phyloP scores from a whole-genome alignment of 371 early-diverging fungal species.

The Mortierella sp. region DNA sequence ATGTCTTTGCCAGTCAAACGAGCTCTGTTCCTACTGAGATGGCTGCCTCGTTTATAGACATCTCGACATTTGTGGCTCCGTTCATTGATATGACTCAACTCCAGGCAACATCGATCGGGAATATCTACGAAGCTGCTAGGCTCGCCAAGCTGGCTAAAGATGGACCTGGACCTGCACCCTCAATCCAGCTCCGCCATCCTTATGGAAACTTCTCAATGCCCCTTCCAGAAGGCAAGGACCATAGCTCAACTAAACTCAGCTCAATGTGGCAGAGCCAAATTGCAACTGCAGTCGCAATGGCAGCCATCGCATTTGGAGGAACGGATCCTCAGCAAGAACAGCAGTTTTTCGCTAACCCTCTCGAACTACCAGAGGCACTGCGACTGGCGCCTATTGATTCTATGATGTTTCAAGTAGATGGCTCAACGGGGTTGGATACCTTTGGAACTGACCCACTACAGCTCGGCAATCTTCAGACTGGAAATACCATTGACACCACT shows the following conservation, averaged over 20 bases:
- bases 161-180: conserved; percentile 54
- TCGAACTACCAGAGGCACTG: conserved; percentile 52
- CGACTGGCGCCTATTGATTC: conserved; percentile 48
- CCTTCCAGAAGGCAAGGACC: conserved; percentile 41
- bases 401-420: conserved; percentile 39
- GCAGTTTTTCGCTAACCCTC: conserved; percentile 55
- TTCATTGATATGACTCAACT: conserved; percentile 53
- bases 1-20: conserved; percentile 55
- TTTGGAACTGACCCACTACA: conserved; percentile 19
- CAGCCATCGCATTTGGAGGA: conserved; percentile 54
- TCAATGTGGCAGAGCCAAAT: conserved; percentile 55
- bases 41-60: conserved; percentile 55
- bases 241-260: conserved; percentile 47
- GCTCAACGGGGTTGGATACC: conserved; percentile 16
- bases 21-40: conserved; percentile 52
- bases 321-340: conserved; percentile 56
- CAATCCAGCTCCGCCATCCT: conserved; percentile 54
- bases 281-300: conserved; percentile 55
- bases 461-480: conserved; percentile 18
- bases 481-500: not conserved
- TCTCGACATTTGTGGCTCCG: conserved; percentile 55
- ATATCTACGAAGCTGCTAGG: conserved; percentile 54
- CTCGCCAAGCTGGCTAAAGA: conserved; percentile 54
- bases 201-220: conserved; percentile 58
- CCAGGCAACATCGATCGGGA: conserved; percentile 50